Evolutionary conservation across 768 basidiomycete genomes (phyloP), one percentile per base, ranked within the genome.

Genomic region (Termitomyces sp.): DNA sequence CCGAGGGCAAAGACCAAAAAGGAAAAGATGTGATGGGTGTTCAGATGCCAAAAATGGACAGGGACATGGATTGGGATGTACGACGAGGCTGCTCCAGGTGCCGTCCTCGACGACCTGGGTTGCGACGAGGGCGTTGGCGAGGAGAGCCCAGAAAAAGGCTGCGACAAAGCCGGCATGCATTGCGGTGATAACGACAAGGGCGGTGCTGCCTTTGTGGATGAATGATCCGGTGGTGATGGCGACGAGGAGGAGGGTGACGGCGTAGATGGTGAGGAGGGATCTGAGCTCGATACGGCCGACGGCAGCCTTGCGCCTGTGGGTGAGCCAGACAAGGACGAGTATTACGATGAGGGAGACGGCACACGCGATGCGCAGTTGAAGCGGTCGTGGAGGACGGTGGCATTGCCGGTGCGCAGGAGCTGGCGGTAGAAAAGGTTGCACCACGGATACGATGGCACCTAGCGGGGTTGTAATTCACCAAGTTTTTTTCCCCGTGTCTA

Each of bases 21-120:
- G 0, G 77, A 61, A 61, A 91, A 67, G 51, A 85, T 72, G 57
- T 71, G 74, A 61, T 86, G 91, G 91, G 89, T 91, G 60, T 10
- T 34, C 11, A 12, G 34, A 5, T 9, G 34, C 2, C 6, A 11
- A 3, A 12, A 12, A 12, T 3, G 12, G 0, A 12, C 3, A 1
- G 34, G 3, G 34, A 12, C 4, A 34, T n/a, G 32, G 7, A 9
- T 9, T 4, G 35, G 35, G 46, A 80, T 80, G 62, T 53, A 90
- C 88, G 53, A 88, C 72, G 47, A 90, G 59, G 57, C 86, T 82
- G 62, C 81, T 81, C 34, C 85, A 73, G 0, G 91, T 91, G 6
- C 94, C 96, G 65, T 91, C 96, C 68, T 98, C 96, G 54, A 98
- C 89, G 48, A 94, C 67, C 71, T 98, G 96, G n/a, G 88, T 90